These are phyloP conservation scores for Candolleomyces eurysporus DNA, from an alignment of 768 basidiomycete genomes.

Conservation along the genomic window DNA sequence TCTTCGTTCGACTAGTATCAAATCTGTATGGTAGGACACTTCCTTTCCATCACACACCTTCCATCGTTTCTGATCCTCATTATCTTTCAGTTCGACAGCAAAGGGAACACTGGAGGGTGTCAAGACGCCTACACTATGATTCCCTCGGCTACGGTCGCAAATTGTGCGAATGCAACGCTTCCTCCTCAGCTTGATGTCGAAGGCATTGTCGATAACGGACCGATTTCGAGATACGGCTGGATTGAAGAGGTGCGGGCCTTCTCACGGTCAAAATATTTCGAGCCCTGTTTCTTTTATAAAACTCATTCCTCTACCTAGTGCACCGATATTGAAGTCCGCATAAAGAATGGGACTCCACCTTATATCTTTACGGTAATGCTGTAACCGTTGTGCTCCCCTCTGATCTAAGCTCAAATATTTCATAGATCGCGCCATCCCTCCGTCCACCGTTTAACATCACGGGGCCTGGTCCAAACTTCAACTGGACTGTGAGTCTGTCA, in stretches of 20 bases:
- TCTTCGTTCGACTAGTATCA: slow-evolving; percentile 42
- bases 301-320: slow-evolving; percentile 34
- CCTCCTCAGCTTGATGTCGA: slow-evolving; percentile 43
- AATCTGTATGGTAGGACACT: slow-evolving; percentile 57
- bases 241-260: slow-evolving; percentile 43
- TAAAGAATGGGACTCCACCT: slow-evolving; percentile 58
- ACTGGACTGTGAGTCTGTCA: slow-evolving; percentile 58
- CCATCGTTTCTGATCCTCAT: background rate
- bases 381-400: background rate
- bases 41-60: background rate
- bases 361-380: slow-evolving; percentile 51
- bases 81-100: slow-evolving; percentile 46
- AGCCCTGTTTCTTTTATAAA: background rate
- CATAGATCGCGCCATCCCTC: slow-evolving; percentile 56
- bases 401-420: background rate
- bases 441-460: slow-evolving; percentile 63
- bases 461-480: slow-evolving; percentile 37
- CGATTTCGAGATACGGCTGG: slow-evolving; percentile 61
- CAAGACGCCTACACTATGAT: slow-evolving; percentile 59
- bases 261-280: background rate
- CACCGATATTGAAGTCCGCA: slow-evolving; percentile 51
- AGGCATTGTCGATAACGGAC: slow-evolving; percentile 41
- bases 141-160: slow-evolving; percentile 35
- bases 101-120: slow-evolving; percentile 62
- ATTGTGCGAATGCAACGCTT: slow-evolving; percentile 52